These are phyloP conservation scores for Sugiyamaella marilandica DNA, from an alignment of 805 yeast species.

Conservation along the genomic window DNA sequence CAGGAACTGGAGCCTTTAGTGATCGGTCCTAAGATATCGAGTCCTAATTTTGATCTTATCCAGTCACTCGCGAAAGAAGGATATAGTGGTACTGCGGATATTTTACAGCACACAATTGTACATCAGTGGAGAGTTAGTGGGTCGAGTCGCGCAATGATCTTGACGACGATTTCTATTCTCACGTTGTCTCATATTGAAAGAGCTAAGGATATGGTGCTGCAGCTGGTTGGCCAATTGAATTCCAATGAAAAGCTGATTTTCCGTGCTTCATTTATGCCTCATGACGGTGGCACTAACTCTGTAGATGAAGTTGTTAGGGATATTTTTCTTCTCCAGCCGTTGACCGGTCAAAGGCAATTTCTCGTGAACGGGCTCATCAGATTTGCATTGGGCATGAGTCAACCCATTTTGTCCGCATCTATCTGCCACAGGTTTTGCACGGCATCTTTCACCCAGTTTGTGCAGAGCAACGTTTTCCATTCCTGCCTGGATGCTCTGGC, in stretches of 20 bases:
- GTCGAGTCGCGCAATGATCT: neutral
- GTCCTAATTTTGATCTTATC: neutral
- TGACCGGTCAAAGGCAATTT: neutral
- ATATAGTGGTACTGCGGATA: neutral
- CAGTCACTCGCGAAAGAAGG: neutral
- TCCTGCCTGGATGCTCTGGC: slow-evolving; percentile 10
- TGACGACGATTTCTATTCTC: neutral
- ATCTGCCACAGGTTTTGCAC: slow-evolving; percentile 4
- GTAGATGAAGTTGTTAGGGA: no score
- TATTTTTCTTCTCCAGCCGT: no score
- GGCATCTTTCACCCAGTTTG: neutral
- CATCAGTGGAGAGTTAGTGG: neutral
- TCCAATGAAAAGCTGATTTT: neutral
- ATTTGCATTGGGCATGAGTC: slow-evolving; percentile 7
- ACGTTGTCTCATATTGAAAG: neutral
- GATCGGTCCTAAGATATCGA: neutral
- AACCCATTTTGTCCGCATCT: slow-evolving; percentile 16
- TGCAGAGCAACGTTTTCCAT: slow-evolving; percentile 3
- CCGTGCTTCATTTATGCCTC: neutral
- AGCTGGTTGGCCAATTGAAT: neutral
- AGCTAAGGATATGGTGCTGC: neutral
- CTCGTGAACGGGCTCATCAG: slow-evolving; percentile 9
- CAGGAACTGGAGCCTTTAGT: neutral
- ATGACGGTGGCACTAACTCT: neutral
- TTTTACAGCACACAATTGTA: neutral